phyloP scores from a whole-genome alignment of 2,329 filamentous ascomycete species.

The Lasiodiplodia citricola region DNA sequence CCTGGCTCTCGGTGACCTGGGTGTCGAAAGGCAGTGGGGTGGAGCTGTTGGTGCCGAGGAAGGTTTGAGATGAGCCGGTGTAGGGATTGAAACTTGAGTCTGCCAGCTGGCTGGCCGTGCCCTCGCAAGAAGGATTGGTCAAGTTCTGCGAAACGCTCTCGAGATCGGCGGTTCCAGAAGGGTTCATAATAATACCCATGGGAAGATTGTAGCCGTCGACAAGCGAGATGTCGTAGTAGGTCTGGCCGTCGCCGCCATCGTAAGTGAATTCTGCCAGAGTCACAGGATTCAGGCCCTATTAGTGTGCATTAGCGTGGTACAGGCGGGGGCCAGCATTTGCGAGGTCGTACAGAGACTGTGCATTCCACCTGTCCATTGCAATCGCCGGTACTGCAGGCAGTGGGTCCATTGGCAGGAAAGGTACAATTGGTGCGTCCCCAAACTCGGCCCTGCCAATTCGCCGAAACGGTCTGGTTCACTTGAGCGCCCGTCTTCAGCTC shows the following conservation, averaged over 20 bases:
- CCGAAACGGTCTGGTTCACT: slow-evolving; percentile 67
- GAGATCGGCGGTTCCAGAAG: slow-evolving; percentile 64
- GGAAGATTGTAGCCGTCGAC: slow-evolving; percentile 86
- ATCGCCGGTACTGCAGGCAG: slow-evolving; percentile 75
- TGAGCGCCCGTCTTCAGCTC: slow-evolving; percentile 64
- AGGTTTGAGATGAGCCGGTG: slow-evolving; percentile 52
- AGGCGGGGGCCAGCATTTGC: slow-evolving; percentile 24
- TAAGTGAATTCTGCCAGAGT: slow-evolving; percentile 84
- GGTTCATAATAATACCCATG: slow-evolving; percentile 60
- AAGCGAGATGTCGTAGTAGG: slow-evolving; percentile 83
- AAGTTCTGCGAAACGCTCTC: slow-evolving; percentile 73
- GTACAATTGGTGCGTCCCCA: slow-evolving; percentile 87
- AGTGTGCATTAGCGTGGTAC: neutral
- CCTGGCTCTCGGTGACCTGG: slow-evolving; percentile 60
- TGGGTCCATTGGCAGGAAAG: slow-evolving; percentile 60
- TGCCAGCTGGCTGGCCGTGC: slow-evolving; percentile 66
- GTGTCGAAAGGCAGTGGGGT: slow-evolving; percentile 72
- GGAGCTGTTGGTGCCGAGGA: slow-evolving; percentile 66
- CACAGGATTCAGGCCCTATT: slow-evolving; percentile 72
- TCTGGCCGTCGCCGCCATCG: slow-evolving; percentile 69
- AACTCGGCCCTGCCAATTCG: slow-evolving; percentile 79
- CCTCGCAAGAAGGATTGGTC: slow-evolving; percentile 78
- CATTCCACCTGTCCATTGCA: slow-evolving; percentile 75
- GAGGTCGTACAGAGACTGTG: slow-evolving; percentile 65
- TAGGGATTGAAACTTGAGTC: slow-evolving; percentile 54